A percentile compares a stretch with the other conserved stretches of the same genome.
phyloP scores from a whole-genome alignment of 148 eudicot genomes.

The Silene uniflora region DNA sequence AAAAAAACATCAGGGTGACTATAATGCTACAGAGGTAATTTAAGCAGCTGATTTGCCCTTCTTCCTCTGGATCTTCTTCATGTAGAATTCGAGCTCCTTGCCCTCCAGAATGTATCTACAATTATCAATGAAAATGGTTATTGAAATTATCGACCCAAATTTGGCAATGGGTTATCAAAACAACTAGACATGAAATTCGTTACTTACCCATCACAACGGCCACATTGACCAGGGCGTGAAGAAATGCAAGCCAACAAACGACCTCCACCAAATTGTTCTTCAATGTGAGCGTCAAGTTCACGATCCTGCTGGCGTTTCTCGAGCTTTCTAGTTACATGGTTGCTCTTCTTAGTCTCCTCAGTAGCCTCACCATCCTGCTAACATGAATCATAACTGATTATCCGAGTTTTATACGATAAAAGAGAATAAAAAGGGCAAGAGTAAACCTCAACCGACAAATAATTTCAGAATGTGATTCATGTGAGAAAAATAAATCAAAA shows the following conservation, averaged over 20 bases:
- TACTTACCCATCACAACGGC: no score
- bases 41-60: slow-evolving; percentile 69
- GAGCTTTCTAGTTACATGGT: slow-evolving; percentile 54
- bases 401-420: not conserved
- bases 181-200: no score
- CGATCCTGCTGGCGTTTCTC: slow-evolving; percentile 54
- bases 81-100: slow-evolving; percentile 73
- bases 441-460: no score
- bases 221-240: slow-evolving; percentile 83
- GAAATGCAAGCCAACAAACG: slow-evolving; percentile 69
- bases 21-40: slow-evolving; percentile 13
- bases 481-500: no score
- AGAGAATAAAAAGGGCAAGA: no score
- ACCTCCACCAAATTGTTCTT: slow-evolving; percentile 68
- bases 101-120: slow-evolving; percentile 68
- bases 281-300: slow-evolving; percentile 53
- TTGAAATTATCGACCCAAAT: not conserved
- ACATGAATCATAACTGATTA: not conserved
- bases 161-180: not conserved
- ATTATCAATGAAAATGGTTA: not conserved
- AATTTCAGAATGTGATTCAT: not conserved
- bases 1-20: not conserved
- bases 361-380: slow-evolving; percentile 49
- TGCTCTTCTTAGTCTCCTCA: slow-evolving; percentile 66
- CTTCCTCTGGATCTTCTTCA: slow-evolving; percentile 76